Base-by-base conservation (phyloP, 305 asterid species). In the Fraxinus angustifolia region DNA sequence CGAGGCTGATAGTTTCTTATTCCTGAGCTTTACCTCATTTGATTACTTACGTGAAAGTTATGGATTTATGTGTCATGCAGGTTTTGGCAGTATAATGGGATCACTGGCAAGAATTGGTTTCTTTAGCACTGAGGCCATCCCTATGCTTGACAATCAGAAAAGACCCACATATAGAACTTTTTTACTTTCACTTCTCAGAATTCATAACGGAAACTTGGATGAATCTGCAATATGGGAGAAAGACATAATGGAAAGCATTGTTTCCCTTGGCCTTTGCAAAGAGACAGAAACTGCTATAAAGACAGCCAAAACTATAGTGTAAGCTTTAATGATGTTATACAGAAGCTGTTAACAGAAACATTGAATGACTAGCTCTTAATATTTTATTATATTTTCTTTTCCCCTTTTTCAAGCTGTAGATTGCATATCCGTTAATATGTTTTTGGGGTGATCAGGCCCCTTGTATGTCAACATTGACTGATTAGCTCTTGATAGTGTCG, bases 31-130 rank as follows among this genome's bases (percentile, higher is more conserved):
- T 36, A 67, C 62, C 35, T 62, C 33, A 26, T 26, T n/a, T 80
- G 23, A 35, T 21, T 35, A 28, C 38, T 34, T 79, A 30, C 78
- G 8, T 48, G 60, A 12, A 83, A 42, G 40, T 83, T 70, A 33
- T 1, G 71, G 50, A 40, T 50, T 40, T 34, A 75, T 80, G 19
- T 81, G 26, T 48, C 76, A 19, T 78, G 81, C 93, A 95, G 99
- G 99, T 80, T 94, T 96, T 78, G 91, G 98, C 81, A 92, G 88
- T 82, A 89, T 93, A 83, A 93, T 96, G 99, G 98, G 93, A 76
- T 85, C 95, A 68, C 88, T 96, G 40, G 89, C 97, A 56, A 94
- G 90, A 86, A 82, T 90, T 8, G 99, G 99, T 73, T 91, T 94
- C 87, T 93, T 96, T 87, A 79, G 82, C 80, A 88, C 90, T 0